phyloP scores from a whole-genome alignment of 1,284 basidiomycete genomes.

The Ganoderma sinense region DNA sequence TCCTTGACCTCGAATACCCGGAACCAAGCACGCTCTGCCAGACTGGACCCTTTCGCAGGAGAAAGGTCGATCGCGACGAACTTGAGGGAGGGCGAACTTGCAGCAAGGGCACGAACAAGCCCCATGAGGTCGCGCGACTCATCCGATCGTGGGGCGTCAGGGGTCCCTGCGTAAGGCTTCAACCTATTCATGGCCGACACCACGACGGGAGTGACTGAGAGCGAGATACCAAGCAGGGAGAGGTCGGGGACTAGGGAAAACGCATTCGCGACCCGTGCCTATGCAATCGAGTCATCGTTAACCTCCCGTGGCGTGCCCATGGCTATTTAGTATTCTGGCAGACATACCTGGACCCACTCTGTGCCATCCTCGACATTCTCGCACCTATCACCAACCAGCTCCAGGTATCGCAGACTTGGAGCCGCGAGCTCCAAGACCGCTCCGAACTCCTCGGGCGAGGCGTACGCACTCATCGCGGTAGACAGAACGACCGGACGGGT shows the following conservation, averaged over 20 bases:
- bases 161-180: not conserved
- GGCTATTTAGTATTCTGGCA: no score
- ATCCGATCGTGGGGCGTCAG: not conserved
- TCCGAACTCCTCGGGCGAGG: conserved; percentile 22
- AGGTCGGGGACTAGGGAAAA: conserved; percentile 15
- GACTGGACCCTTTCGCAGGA: conserved; percentile 11
- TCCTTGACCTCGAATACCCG: not conserved
- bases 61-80: conserved; percentile 27
- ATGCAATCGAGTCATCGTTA: conserved; percentile 3
- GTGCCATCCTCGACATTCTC: conserved; percentile 20
- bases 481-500: conserved; percentile 29
- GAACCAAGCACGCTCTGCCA: conserved; percentile 20
- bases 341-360: conserved; percentile 26
- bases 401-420: conserved; percentile 23
- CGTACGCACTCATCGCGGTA: conserved; percentile 15
- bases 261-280: conserved; percentile 20
- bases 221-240: conserved; percentile 18
- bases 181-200: conserved; percentile 7
- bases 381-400: conserved; percentile 28
- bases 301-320: not conserved
- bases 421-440: conserved; percentile 23
- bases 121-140: conserved; percentile 14
- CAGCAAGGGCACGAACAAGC: conserved; percentile 21
- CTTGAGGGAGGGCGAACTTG: conserved; percentile 18
- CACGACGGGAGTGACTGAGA: conserved; percentile 23